Conservation (phyloP, 192 early-diverging fungal genomes). For the Umbelopsis ramanniana region DNA sequence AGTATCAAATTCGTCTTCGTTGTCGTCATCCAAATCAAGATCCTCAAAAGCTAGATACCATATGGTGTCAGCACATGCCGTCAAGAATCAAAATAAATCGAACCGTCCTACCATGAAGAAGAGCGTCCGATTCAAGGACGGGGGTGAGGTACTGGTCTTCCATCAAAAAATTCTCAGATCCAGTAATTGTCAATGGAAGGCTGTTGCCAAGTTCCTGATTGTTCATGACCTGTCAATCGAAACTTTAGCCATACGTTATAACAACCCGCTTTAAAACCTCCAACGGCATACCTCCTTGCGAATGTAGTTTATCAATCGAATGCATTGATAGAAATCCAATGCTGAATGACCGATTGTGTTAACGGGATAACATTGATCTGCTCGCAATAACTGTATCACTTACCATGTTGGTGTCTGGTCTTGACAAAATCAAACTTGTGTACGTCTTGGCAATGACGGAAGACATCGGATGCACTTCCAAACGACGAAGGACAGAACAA, state of each 20-base stretch:
- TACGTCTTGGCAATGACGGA: conserved; percentile 57
- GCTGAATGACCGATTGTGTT: conserved; percentile 27
- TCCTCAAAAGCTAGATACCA: conserved; percentile 62
- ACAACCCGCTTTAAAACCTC: background rate
- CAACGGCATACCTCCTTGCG: conserved; percentile 35
- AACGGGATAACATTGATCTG: no score
- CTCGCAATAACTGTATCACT: background rate
- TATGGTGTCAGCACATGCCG: background rate
- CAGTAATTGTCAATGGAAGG: conserved; percentile 46
- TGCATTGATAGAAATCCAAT: conserved; percentile 89
- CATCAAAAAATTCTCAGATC: conserved; percentile 59
- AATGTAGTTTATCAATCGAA: conserved; percentile 76
- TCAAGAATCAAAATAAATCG: background rate
- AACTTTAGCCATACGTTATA: background rate
- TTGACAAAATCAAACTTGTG: conserved; percentile 76
- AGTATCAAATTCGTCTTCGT: conserved; percentile 26
- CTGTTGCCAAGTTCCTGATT: conserved; percentile 28
- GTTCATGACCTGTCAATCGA: background rate
- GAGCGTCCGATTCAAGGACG: conserved; percentile 66
- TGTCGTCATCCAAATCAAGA: conserved; percentile 63
- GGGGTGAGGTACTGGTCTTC: conserved; percentile 72
- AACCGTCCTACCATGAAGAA: conserved; percentile 57
- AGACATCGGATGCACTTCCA: conserved; percentile 52
- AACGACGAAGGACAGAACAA: conserved; percentile 69
- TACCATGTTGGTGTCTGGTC: conserved; percentile 43